Evolutionary conservation across 192 early-diverging fungal species (phyloP).

Genomic region (Coemansia sp.): DNA sequence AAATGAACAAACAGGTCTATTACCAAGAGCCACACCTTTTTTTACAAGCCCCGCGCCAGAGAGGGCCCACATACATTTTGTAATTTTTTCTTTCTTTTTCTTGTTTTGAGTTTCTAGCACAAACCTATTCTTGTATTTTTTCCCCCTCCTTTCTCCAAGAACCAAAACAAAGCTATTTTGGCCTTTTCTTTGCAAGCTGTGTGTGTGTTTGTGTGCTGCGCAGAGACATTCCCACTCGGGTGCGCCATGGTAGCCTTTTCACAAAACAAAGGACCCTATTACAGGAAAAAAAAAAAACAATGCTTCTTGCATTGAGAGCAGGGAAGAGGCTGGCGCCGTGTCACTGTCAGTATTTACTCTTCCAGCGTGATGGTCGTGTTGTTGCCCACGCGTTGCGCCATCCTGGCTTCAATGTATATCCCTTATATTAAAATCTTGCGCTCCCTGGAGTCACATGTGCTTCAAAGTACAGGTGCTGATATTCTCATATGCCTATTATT

Average conservation of each 20-base stretch:
- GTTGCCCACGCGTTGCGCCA: neutral
- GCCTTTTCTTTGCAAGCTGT: neutral
- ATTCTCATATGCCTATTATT: neutral
- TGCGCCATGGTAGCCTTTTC: neutral
- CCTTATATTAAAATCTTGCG: neutral
- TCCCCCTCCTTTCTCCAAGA: neutral
- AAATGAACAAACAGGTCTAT: conserved; percentile 3
- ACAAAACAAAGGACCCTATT: too few species aligned
- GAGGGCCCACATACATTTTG: neutral
- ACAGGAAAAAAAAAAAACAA: neutral
- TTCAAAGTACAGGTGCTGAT: neutral
- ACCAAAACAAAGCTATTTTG: neutral
- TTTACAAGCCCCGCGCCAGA: neutral
- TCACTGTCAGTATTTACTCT: neutral
- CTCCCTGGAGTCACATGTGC: neutral
- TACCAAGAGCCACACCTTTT: neutral
- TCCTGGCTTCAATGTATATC: neutral
- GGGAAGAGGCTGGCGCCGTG: neutral
- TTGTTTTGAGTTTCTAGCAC: neutral
- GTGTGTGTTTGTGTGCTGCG: neutral
- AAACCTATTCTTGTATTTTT: conserved; percentile 5
- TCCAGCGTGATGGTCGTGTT: conserved; percentile 4
- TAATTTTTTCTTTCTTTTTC: conserved; percentile 11
- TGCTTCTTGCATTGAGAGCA: neutral
- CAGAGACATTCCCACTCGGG: conserved; percentile 1